These are phyloP conservation scores for Penicillium sp. DNA, from an alignment of 2,329 filamentous ascomycete species.

Conservation along the genomic window DNA sequence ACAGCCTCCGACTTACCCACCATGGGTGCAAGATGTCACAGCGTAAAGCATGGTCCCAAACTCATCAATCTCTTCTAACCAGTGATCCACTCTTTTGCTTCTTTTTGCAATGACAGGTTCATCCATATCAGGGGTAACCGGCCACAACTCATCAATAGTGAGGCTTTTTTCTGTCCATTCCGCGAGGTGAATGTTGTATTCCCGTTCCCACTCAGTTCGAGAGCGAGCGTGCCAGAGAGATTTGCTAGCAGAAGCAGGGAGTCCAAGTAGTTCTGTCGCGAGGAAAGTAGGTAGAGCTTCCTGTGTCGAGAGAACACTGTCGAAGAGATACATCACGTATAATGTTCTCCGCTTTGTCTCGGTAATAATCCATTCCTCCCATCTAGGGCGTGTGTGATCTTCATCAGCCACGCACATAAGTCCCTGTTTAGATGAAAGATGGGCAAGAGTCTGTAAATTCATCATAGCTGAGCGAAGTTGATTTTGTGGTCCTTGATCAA, in stretches of 20 bases:
- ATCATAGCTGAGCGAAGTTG: slow-evolving; percentile 49
- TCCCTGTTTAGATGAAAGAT: slow-evolving; percentile 38
- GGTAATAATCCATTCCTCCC: slow-evolving; percentile 56
- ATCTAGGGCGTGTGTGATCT: slow-evolving; percentile 41
- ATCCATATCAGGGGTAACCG: slow-evolving; percentile 34
- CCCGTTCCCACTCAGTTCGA: slow-evolving; percentile 44
- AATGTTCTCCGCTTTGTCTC: slow-evolving; percentile 55
- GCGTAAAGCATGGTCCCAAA: slow-evolving; percentile 56
- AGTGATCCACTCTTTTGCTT: slow-evolving; percentile 46
- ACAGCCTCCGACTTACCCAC: neutral
- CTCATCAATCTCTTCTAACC: slow-evolving; percentile 54
- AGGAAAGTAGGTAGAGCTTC: slow-evolving; percentile 51
- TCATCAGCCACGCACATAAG: slow-evolving; percentile 49
- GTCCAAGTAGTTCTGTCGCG: slow-evolving; percentile 49
- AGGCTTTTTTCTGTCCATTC: slow-evolving; percentile 45
- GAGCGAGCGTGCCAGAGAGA: slow-evolving; percentile 45
- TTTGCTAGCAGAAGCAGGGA: slow-evolving; percentile 47
- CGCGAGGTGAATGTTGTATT: slow-evolving; percentile 45
- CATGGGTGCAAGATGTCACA: slow-evolving; percentile 50
- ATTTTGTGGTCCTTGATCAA: slow-evolving; percentile 26
- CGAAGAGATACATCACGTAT: slow-evolving; percentile 56
- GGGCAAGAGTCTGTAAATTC: slow-evolving; percentile 52
- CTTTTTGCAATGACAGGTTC: slow-evolving; percentile 30
- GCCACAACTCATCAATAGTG: slow-evolving; percentile 55
- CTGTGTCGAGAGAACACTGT: slow-evolving; percentile 50